A percentile compares a stretch with the other conserved stretches of the same genome.
Conservation (phyloP, 371 early-diverging fungal genomes). For the Lichtheimia hyalospora region DNA sequence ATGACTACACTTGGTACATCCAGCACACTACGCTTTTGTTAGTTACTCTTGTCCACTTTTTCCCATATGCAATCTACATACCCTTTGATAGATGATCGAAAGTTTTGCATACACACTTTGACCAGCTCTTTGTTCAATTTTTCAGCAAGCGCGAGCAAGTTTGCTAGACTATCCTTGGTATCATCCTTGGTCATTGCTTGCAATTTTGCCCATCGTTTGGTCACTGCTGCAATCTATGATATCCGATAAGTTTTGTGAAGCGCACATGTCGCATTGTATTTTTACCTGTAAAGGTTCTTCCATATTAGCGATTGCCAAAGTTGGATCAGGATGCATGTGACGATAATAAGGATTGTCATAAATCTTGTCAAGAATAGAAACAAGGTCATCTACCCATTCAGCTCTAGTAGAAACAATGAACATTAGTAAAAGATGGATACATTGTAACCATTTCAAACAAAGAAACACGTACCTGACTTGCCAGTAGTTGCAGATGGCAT, state of each 20-base stretch:
- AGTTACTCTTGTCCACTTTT: neutral
- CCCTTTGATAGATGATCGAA: slow-evolving; percentile 42
- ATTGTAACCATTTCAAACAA: neutral
- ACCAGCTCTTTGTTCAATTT: slow-evolving; percentile 46
- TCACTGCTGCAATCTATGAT: slow-evolving; percentile 18
- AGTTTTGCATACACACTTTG: slow-evolving; percentile 30
- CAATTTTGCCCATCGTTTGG: slow-evolving; percentile 39
- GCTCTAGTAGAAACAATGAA: slow-evolving; percentile 20
- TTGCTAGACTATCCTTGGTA: slow-evolving; percentile 24
- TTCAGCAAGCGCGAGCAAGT: slow-evolving; percentile 43
- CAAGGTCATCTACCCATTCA: slow-evolving; percentile 36
- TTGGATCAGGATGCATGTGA: slow-evolving; percentile 40
- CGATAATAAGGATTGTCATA: slow-evolving; percentile 50
- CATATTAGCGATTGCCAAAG: slow-evolving; percentile 28
- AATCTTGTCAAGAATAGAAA: slow-evolving; percentile 42
- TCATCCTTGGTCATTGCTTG: slow-evolving; percentile 37
- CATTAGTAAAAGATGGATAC: too few relatives aligned
- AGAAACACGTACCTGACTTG: slow-evolving; percentile 27
- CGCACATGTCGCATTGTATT: slow-evolving; percentile 24
- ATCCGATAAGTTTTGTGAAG: neutral
- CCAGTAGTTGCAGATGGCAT: slow-evolving; percentile 44
- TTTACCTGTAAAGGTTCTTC: slow-evolving; percentile 48
- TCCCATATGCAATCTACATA: slow-evolving; percentile 5
- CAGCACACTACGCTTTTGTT: slow-evolving; percentile 16
- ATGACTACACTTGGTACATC: slow-evolving; percentile 44